Percentiles rank a stretch among this genome's conserved stretches.
These are phyloP conservation scores for Kodamaea jinghongensis DNA, from an alignment of 805 yeast genomes.

Conservation along the genomic window DNA sequence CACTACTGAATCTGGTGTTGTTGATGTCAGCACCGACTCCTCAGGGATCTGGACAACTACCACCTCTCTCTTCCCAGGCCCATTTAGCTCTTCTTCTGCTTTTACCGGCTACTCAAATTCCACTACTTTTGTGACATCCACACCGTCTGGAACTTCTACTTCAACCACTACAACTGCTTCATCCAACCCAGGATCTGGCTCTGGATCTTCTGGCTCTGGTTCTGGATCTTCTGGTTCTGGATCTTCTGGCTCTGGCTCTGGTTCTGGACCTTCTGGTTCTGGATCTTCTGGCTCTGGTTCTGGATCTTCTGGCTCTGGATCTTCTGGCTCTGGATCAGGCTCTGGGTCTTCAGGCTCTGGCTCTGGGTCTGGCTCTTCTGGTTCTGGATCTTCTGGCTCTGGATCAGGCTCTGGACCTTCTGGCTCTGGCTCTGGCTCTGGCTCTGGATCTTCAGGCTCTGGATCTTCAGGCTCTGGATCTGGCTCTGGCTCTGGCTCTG, in stretches of 20 bases:
- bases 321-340: not conserved
- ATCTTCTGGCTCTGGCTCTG: too few species aligned
- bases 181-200: not conserved
- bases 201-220: not conserved
- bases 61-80: conserved; percentile 8
- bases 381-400: conserved; percentile 1
- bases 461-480: conserved; percentile 2
- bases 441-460: conserved; percentile 4
- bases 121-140: conserved; percentile 16
- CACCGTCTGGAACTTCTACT: too few species aligned
- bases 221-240: too few species aligned
- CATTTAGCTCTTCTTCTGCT: conserved; percentile 8
- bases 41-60: conserved; percentile 10
- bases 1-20: conserved; percentile 11
- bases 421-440: conserved; percentile 4
- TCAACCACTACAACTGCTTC: conserved; percentile 2
- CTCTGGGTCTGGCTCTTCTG: conserved; percentile 1
- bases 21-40: conserved; percentile 13
- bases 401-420: not conserved
- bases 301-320: not conserved
- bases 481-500: not conserved
- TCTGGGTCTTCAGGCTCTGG: conserved; percentile 1
- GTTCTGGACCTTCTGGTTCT: too few species aligned
- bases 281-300: too few species aligned
- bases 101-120: conserved; percentile 10